Base-by-base conservation (phyloP, 768 basidiomycete species). In the Hericium alpestre region DNA sequence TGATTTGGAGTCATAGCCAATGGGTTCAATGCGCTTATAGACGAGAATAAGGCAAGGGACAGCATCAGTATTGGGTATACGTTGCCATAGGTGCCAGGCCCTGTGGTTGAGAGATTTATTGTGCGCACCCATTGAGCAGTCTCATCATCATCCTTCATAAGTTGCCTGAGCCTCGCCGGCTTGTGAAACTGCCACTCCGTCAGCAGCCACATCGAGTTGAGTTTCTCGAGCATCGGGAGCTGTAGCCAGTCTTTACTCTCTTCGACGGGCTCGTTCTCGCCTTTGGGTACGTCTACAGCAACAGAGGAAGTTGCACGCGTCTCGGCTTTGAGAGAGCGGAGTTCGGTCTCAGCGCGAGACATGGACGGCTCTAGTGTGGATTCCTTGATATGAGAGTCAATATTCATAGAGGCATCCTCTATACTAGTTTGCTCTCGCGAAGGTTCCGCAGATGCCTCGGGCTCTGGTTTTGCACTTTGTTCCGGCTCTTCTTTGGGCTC, bases 171-270 rank as follows among this genome's bases (percentile, higher is more conserved):
- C 55, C 86, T 77, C 54, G 76, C 75, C 4, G 88, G 80, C 65
- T 89, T 88, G 58, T 90, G 84, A 61, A 93, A 91, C 64, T 90
- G 88, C 91, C 91, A 93, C 70, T 93, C 91, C 27, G 77, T 78
- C 51, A 93, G 71, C 15, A 79, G 72, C 62, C 90, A 80, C 64
- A 92, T 71, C 3, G 86, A 82, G 58, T 90, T 85, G 46, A 93
- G 78, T 70, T 90, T 90, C 38, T 71, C 71, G 41, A 83, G 74
- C 78, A 87, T 82, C 2, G 83, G 75, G 25, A 92, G 79, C 47
- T 84, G 76, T 47, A 81, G 72, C 89, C 90, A 92, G 65, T 87
- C 77, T 56, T 76, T 75, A 40, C 79, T 74, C 61, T 78, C 75
- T 56, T 72, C 74, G 43, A 66, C 60, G 40, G 40, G 40, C 38